Evolutionary conservation across 192 early-diverging fungal genomes (phyloP), one percentile per base, ranked within the genome.

Genomic region (Cladochytrium replicatum): DNA sequence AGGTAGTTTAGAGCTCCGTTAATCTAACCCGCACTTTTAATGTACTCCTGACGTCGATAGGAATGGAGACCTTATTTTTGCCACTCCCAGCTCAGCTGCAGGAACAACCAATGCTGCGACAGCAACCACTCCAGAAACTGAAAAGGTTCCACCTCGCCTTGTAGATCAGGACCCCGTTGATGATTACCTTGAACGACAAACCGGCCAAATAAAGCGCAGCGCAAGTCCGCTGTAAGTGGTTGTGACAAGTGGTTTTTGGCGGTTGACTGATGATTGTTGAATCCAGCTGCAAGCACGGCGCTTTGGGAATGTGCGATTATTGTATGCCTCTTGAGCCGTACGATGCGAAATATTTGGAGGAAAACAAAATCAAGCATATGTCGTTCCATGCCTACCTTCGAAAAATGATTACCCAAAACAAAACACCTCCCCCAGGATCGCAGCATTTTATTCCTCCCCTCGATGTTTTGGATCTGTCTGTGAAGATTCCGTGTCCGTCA

Each of bases 281-380:
- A 24, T 39, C 29, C 61, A 86, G 87, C 55, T 91, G 90, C 58
- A 80, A 77, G 28, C 90, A 93, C 60, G 74, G 81, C 21, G 41
- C 51, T 7, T 68, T 82, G 28, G 90, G 86, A 25, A 93, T 93
- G 90, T 93, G 90, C 58, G 88, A 93, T 55, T 91, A 93, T 55
- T 93, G 90, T 54, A 78, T 87, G 76, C 90, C 90, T 9, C 60
- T 93, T 32, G 82, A 95, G 74, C 95, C 95, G 11, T 99, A 78
- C 52, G 93, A 99, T 54, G 34, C 73, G 1, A 75, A 60, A n/a
- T 96, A 93, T 50, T 57, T 97, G 34, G 87, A 85, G 27, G 69
- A 86, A 54, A 82, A 96, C 56, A 83, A 83, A 56, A 95, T 99
- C 54, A 99, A 99, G 63, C 93, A 95, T 61, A 84, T 97, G 85